A percentile compares a stretch with the other conserved stretches of the same genome.
phyloP scores from a whole-genome alignment of 129 eudicot genomes.

The Arctium lappa region DNA sequence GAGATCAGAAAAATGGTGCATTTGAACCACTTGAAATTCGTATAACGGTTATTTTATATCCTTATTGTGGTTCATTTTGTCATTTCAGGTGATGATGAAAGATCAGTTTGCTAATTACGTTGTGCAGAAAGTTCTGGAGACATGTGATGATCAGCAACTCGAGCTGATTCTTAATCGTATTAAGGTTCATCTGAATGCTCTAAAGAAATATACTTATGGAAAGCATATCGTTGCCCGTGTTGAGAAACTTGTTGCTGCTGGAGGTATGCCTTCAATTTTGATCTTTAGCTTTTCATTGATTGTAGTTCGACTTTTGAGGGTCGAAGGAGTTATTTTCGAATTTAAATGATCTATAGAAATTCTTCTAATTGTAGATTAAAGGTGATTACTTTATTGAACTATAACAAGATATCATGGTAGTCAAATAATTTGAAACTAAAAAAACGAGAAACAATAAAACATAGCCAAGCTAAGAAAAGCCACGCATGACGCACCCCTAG shows the following conservation, averaged over 20 bases:
- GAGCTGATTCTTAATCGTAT: constrained; percentile 81
- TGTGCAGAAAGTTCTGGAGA: constrained; percentile 92
- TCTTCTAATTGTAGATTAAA: background rate
- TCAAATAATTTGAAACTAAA: background rate
- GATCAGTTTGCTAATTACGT: constrained; percentile 97
- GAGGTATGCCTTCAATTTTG: constrained; percentile 48
- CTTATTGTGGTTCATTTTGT: background rate
- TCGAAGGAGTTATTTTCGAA: background rate
- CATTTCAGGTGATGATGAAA: constrained; percentile 87
- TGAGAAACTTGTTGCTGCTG: constrained; percentile 97
- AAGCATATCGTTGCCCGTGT: constrained; percentile 98
- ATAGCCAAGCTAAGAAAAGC: no score
- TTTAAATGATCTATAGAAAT: background rate
- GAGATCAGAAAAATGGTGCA: background rate
- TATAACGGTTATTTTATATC: background rate
- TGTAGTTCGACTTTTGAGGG: constrained; percentile 2
- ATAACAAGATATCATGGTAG: background rate
- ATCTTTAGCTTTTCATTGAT: background rate
- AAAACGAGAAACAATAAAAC: background rate
- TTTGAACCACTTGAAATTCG: background rate
- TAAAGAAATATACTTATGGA: constrained; percentile 95
- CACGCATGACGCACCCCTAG: no score
- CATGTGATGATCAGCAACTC: constrained; percentile 89
- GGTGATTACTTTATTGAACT: background rate
- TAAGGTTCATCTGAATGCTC: constrained; percentile 85